Conservation (phyloP, 2,329 filamentous ascomycete species). For the Hypomyces perniciosus region DNA sequence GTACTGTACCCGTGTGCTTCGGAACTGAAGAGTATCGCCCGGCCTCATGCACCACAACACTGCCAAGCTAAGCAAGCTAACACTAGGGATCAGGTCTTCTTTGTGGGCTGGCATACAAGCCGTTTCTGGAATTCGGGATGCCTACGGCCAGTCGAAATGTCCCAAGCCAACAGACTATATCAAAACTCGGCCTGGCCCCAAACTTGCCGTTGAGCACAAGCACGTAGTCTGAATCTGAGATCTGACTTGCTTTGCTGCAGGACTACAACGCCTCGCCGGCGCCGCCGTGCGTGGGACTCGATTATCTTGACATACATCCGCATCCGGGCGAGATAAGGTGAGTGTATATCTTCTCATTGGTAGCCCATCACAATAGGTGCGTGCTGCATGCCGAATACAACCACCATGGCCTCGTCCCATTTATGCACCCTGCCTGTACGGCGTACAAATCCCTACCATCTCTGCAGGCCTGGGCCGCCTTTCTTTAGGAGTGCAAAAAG, state of each 20-base stretch:
- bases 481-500: constrained; percentile 1
- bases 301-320: constrained; percentile 47
- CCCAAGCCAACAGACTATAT: constrained; percentile 1
- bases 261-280: constrained; percentile 51
- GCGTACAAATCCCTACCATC: constrained; percentile 2
- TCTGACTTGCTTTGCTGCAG: constrained; percentile 32
- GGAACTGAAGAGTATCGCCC: constrained; percentile 13
- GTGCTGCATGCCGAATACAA: neutral
- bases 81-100: neutral
- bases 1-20: constrained; percentile 19
- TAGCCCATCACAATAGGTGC: constrained; percentile 6
- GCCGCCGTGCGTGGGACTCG: constrained; percentile 39
- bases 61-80: constrained; percentile 15
- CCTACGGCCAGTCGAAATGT: neutral
- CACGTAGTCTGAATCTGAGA: constrained; percentile 19
- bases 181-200: neutral
- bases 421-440: constrained; percentile 2
- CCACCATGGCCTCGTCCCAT: neutral
- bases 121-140: neutral
- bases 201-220: constrained; percentile 7
- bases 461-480: neutral
- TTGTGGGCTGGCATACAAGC: constrained; percentile 3
- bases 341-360: constrained; percentile 27
- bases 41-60: constrained; percentile 10
- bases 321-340: constrained; percentile 50